These are phyloP conservation scores for Aureobasidium melanogenum DNA, from an alignment of 2,329 filamentous ascomycete genomes.

Conservation along the genomic window DNA sequence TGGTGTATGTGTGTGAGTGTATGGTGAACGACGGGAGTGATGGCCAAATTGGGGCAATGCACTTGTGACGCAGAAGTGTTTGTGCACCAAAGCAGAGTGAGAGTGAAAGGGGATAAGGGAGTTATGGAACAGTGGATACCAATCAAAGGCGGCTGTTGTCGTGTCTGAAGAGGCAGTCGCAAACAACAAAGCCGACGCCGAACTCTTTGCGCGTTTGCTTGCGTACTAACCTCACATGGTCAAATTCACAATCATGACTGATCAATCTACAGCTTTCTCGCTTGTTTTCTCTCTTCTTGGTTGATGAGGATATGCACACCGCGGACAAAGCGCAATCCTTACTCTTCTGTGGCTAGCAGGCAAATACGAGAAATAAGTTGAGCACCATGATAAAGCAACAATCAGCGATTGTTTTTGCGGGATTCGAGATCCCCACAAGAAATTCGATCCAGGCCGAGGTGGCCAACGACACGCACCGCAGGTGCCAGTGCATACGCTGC, in stretches of 20 bases:
- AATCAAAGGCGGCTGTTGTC: neutral
- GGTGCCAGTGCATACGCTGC: neutral
- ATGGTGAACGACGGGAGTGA: neutral
- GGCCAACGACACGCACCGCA: neutral
- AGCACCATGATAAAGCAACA: neutral
- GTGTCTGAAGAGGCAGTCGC: neutral
- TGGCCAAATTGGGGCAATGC: neutral
- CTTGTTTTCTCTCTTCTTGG: neutral
- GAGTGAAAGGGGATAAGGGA: neutral
- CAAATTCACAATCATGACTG: neutral
- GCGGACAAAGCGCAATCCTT: neutral
- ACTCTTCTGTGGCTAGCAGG: neutral
- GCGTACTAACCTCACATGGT: neutral
- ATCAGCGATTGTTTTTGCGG: neutral
- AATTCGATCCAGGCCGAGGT: neutral
- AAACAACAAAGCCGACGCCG: neutral
- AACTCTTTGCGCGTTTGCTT: neutral
- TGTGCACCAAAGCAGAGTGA: neutral
- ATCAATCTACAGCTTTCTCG: neutral
- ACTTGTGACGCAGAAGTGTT: neutral
- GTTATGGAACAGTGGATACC: neutral
- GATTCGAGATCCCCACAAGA: neutral
- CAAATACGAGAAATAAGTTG: neutral
- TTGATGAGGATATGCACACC: neutral
- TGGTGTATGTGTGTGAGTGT: neutral